Base-by-base conservation (phyloP, 495 filamentous ascomycete species). In the Sphaerosporella brunnea region DNA sequence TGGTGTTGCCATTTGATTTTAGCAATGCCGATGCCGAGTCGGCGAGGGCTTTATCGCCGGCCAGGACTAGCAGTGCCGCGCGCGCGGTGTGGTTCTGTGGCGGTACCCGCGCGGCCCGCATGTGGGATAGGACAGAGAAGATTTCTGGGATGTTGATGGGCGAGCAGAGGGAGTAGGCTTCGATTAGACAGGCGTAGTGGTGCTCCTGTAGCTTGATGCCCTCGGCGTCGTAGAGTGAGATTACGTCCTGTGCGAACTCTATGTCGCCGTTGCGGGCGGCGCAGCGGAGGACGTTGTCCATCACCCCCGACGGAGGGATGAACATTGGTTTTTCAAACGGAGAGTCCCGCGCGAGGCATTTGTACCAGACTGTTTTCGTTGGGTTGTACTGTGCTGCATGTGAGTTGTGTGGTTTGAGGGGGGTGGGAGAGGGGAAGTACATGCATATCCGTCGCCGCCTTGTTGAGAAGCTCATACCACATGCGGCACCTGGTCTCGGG, bases 141-240 rank as follows among this genome's bases (percentile, higher is more conserved):
- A 73, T 74, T 28, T 68, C 66, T 24, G 51, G 56, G n/a, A 54
- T 21, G 10, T 38, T 20, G 11, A 10, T 18, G 10, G 24, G 19
- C n/a, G 19, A 18, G 36, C 7, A 5, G 20, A 35, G 58, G n/a
- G 71, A 61, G 58, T 92, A 80, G 26, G 75, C 68, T 47, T 80
- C 73, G 16, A 86, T 58, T 13, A 94, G 68, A 23, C 73, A 68
- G 60, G 87, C 82, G 64, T 90, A 93, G 57, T 93, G 82, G 40
- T 78, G 69, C 3, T 68, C 52, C 2, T 68, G 62, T 23, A 83
- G 68, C 28, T 66, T 61, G 18, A 70, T 60, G 1, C 66, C 70
- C 11, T 74, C 68, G 2, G 69, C 60, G 0, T 71, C 70, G 15
- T 80, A 68, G 32, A 68, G 57, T 35, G 72, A 70, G 52, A 85